phyloP scores from a whole-genome alignment of 2,329 filamentous ascomycete genomes.

The Graphilbum sp. region DNA sequence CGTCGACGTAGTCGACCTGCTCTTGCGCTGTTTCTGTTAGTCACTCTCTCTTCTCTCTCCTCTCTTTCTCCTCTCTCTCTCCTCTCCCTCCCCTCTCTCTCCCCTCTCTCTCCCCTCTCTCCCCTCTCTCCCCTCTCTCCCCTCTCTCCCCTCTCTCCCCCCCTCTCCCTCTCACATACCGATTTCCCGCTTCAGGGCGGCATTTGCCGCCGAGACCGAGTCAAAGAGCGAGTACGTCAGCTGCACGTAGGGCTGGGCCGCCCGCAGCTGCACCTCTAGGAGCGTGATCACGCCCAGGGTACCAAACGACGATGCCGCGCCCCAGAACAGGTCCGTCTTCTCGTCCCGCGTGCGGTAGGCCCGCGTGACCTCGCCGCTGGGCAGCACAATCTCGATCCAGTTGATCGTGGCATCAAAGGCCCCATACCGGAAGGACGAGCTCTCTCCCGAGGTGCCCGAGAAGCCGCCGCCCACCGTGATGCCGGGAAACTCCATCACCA shows the following conservation, averaged over 20 bases:
- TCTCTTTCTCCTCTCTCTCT: too few relatives aligned
- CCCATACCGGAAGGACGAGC: conserved; percentile 47
- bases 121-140: too few relatives aligned
- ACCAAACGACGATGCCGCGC: conserved; percentile 41
- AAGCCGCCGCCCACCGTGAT: conserved; percentile 55
- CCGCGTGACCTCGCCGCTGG: conserved; percentile 35
- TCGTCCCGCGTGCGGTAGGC: conserved; percentile 23
- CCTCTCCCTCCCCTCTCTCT: too few relatives aligned
- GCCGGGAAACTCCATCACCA: conserved; percentile 57
- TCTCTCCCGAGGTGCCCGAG: conserved; percentile 50
- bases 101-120: too few relatives aligned
- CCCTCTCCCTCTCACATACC: too few relatives aligned
- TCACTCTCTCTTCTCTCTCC: too few relatives aligned
- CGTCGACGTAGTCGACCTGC: conserved; percentile 47
- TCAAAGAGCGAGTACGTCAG: conserved; percentile 33
- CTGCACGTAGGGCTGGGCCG: conserved; percentile 37
- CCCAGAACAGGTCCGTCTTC: conserved; percentile 38
- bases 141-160: too few relatives aligned
- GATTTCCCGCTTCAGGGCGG: too few relatives aligned
- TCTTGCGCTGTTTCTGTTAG: not conserved
- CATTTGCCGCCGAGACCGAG: conserved; percentile 21
- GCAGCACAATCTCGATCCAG: conserved; percentile 46
- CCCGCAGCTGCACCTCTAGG: conserved; percentile 38
- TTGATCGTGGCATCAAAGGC: conserved; percentile 49
- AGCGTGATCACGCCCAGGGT: conserved; percentile 44